A percentile compares a stretch with the other conserved stretches of the same genome.
Conservation (phyloP, 805 yeast genomes). For the Wickerhamiella australiensis region DNA sequence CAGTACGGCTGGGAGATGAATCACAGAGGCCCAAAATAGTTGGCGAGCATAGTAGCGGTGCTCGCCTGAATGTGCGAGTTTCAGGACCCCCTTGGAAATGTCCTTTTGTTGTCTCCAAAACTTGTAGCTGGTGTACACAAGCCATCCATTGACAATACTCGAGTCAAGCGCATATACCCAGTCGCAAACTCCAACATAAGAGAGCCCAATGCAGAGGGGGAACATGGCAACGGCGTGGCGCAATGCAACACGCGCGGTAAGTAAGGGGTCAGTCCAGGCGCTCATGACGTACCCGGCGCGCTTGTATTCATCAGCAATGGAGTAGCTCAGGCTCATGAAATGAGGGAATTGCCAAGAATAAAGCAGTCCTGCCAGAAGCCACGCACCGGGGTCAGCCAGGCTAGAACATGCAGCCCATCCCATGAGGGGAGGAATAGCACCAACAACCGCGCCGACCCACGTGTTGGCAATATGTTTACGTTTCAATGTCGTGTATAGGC, state of each 20-base stretch:
- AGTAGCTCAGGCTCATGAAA: constrained; percentile 83
- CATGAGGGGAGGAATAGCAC: constrained; percentile 97
- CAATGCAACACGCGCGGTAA: constrained; percentile 87
- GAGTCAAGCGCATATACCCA: constrained; percentile 72
- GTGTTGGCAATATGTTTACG: constrained; percentile 77
- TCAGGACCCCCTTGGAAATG: constrained; percentile 23
- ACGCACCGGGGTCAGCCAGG: constrained; percentile 76
- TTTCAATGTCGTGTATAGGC: constrained; percentile 85
- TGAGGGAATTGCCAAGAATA: constrained; percentile 99
- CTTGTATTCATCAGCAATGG: constrained; percentile 75
- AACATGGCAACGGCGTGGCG: constrained; percentile 87
- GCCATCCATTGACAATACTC: constrained; percentile 72
- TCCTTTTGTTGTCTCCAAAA: constrained; percentile 71
- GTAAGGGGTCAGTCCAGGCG: constrained; percentile 78
- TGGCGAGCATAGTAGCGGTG: constrained; percentile 63
- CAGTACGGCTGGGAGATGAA: constrained; percentile 84
- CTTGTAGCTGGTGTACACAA: constrained; percentile 60
- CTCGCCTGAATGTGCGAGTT: constrained; percentile 16
- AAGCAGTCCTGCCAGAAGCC: constrained; percentile 80
- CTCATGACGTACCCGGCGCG: constrained; percentile 97
- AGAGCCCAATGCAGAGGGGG: constrained; percentile 76
- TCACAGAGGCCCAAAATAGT: constrained; percentile 86
- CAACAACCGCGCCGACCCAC: constrained; percentile 98
- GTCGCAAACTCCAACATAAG: constrained; percentile 73
- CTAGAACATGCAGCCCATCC: constrained; percentile 86